phyloP scores from a whole-genome alignment of 768 basidiomycete genomes.

The Tubosaeta sp. region DNA sequence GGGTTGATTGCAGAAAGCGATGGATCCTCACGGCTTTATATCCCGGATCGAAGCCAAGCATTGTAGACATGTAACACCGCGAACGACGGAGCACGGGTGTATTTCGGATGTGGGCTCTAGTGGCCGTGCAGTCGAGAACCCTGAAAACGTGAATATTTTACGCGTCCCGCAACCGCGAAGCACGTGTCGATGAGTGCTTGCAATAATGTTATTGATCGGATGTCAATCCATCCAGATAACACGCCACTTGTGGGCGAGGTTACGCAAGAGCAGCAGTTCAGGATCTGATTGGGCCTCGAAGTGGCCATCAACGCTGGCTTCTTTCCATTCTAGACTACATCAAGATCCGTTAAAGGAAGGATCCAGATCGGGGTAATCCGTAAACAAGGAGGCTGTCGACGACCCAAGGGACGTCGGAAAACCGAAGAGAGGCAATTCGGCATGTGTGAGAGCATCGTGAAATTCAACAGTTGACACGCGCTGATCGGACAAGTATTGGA shows the following conservation, averaged over 20 bases:
- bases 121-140: constrained; percentile 17
- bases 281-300: constrained; percentile 8
- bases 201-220: constrained; percentile 8
- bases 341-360: constrained; percentile 8
- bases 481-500: neutral
- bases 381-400: constrained; percentile 1
- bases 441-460: neutral
- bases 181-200: constrained; percentile 3
- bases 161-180: constrained; percentile 14
- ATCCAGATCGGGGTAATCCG: constrained; percentile 9
- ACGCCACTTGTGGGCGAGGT: constrained; percentile 16
- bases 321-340: constrained; percentile 22
- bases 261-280: constrained; percentile 8
- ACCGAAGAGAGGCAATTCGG: neutral
- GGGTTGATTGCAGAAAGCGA: neutral
- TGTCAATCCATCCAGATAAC: constrained; percentile 1
- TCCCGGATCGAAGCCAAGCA: constrained; percentile 4
- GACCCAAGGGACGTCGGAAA: constrained; percentile 2
- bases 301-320: constrained; percentile 3
- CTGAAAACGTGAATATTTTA: constrained; percentile 9
- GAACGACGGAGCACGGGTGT: constrained; percentile 11
- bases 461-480: neutral
- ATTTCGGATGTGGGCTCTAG: constrained; percentile 17
- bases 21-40: constrained; percentile 19
- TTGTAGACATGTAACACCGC: constrained; percentile 6